A percentile compares a stretch with the other conserved stretches of the same genome.
phyloP scores from a whole-genome alignment of 1,139 yeast genomes.

The Ogataea hybrid region DNA sequence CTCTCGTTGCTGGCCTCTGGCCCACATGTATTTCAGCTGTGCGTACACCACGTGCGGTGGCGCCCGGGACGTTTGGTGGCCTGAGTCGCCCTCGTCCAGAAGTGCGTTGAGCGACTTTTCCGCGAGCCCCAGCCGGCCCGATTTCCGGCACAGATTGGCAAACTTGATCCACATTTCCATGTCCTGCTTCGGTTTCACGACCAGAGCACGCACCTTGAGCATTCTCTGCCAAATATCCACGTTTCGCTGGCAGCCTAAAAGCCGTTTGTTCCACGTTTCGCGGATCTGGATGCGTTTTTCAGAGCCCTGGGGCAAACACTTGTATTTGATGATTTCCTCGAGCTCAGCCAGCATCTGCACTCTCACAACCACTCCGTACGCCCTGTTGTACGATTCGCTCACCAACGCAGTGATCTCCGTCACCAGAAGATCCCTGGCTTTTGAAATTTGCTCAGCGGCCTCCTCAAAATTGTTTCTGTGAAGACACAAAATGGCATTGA shows the following conservation, averaged over 20 bases:
- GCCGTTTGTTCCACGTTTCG: slow-evolving; percentile 90
- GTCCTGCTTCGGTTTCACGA: slow-evolving; percentile 92
- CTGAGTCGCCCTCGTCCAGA: slow-evolving; percentile 51
- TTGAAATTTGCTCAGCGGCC: slow-evolving; percentile 73
- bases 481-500: slow-evolving; percentile 81
- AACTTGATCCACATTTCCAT: slow-evolving; percentile 98
- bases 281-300: slow-evolving; percentile 77
- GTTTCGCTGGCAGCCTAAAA: slow-evolving; percentile 91
- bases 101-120: slow-evolving; percentile 84
- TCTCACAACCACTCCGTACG: slow-evolving; percentile 94
- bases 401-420: slow-evolving; percentile 94
- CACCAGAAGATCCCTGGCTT: slow-evolving; percentile 84
- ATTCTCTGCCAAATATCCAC: slow-evolving; percentile 98
- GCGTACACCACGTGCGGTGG: slow-evolving; percentile 98
- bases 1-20: slow-evolving; percentile 83
- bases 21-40: slow-evolving; percentile 96
- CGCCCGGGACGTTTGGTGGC: slow-evolving; percentile 55
- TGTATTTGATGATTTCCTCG: slow-evolving; percentile 91
- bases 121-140: slow-evolving; percentile 88
- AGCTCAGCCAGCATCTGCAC: slow-evolving; percentile 96
- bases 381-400: slow-evolving; percentile 94
- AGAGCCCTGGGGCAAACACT: slow-evolving; percentile 77
- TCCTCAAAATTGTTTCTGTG: slow-evolving; percentile 86
- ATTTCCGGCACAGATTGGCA: slow-evolving; percentile 92
- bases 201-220: slow-evolving; percentile 89